These are phyloP conservation scores for Chaetothyriales sp. DNA, from an alignment of 2,329 filamentous ascomycete genomes.

Conservation along the genomic window DNA sequence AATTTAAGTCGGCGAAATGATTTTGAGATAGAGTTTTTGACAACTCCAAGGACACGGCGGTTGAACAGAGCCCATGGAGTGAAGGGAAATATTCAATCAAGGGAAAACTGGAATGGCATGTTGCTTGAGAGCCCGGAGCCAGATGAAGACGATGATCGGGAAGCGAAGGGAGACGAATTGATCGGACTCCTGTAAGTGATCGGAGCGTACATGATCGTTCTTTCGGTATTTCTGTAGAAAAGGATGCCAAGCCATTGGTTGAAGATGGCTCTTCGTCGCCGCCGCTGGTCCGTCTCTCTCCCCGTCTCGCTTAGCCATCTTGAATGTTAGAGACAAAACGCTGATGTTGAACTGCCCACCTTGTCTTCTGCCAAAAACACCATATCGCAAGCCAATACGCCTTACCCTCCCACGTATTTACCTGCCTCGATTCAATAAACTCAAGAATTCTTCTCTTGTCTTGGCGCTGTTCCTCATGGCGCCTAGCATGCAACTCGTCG, in stretches of 20 bases:
- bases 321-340: not conserved
- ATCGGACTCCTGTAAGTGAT: not conserved
- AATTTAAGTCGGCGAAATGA: constrained; percentile 21
- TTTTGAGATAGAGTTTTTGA: constrained; percentile 17
- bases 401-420: not conserved
- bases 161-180: not conserved
- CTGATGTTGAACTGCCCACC: not conserved
- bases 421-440: constrained; percentile 45
- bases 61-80: not conserved
- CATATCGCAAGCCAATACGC: not conserved
- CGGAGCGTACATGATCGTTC: not conserved
- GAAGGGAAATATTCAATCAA: not conserved
- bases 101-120: not conserved
- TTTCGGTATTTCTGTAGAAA: not conserved
- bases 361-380: not conserved
- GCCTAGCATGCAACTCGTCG: constrained; percentile 94
- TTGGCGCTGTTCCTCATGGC: constrained; percentile 86
- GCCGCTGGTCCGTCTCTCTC: not conserved
- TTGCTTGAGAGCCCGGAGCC: not conserved
- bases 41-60: not conserved
- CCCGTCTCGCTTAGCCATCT: no score
- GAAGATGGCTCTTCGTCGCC: not conserved
- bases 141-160: not conserved
- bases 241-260: not conserved
- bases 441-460: constrained; percentile 90